Percentiles rank a stretch among this genome's conserved stretches.
These are phyloP conservation scores for Claviceps paspali DNA, from an alignment of 2,329 filamentous ascomycete species.

Conservation along the genomic window DNA sequence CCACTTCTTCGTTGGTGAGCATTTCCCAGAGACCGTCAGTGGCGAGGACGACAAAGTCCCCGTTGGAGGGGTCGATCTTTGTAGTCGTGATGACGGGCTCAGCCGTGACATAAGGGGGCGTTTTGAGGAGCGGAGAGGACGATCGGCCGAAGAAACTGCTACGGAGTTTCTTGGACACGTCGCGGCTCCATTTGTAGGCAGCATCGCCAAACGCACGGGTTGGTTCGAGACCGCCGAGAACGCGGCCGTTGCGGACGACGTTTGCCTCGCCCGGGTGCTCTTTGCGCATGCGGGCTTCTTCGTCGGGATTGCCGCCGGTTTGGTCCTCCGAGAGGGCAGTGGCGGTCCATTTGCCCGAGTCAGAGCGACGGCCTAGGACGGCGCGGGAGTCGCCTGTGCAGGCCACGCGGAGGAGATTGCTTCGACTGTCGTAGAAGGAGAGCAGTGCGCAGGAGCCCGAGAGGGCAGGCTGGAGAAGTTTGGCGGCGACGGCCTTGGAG, in stretches of 20 bases:
- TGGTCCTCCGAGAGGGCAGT: constrained; percentile 84
- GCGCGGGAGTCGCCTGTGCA: constrained; percentile 95
- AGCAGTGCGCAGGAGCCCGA: constrained; percentile 95
- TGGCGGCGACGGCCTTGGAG: constrained; percentile 79
- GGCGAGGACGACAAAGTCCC: constrained; percentile 91
- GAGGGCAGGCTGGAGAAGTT: constrained; percentile 79
- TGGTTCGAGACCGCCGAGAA: constrained; percentile 83
- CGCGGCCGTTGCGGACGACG: constrained; percentile 76
- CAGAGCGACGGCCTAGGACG: constrained; percentile 66
- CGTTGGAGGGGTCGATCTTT: constrained; percentile 72
- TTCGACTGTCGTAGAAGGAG: constrained; percentile 85
- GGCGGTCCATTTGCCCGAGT: constrained; percentile 81
- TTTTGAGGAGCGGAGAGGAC: constrained; percentile 63
- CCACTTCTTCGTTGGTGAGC: constrained; percentile 95
- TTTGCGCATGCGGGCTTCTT: constrained; percentile 66
- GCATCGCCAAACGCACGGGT: constrained; percentile 92
- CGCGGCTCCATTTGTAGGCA: constrained; percentile 86
- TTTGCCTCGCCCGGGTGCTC: constrained; percentile 82
- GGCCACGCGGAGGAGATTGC: constrained; percentile 79
- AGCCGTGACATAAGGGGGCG: constrained; percentile 91
- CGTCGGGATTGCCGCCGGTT: constrained; percentile 76
- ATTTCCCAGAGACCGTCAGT: constrained; percentile 98
- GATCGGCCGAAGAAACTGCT: constrained; percentile 75
- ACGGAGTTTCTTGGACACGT: constrained; percentile 71
- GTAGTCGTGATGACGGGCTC: constrained; percentile 92